Evolutionary conservation across 129 eudicot species (phyloP), one percentile per base, ranked within the genome.

Genomic region (Centaurea solstitialis): DNA sequence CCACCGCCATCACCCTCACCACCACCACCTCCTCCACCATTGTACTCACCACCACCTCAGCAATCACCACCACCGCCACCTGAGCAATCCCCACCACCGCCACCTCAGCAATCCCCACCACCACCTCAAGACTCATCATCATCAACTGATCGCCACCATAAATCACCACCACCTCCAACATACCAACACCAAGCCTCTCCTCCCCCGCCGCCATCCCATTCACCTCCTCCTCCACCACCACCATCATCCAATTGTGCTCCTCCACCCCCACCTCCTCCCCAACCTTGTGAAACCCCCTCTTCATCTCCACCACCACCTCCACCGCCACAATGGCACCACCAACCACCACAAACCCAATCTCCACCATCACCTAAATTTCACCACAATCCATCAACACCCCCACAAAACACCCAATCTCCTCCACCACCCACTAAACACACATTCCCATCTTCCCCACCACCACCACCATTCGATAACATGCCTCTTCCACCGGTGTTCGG

Each of bases 401-500:
- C 87, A 39, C 82, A 85, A 20, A 73, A 85, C 4, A 28, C 87
- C 24, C 90, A 77, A 33, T 13, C 84, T 12, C 85, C 84, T 10
- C 87, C 90, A 38, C 85, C 87, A 20, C 83, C 88, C 9, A 4
- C 33, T 17, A 75, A 35, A 26, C 77, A 77, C 15, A 26, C 39
- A 65, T 80, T 40, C 53, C 24, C 86, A 79, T 4, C 86, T 15
- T 65, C 85, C 6, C 81, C 87, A 33, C 82, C 90, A 41, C 85
- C 96, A 47, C 82, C 94, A 23, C 66, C 88, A 23, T 70, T 77
- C 61, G 82, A 74, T 20, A 76, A 88, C 85, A 68, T 84, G 23
- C 94, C 96, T 68, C 87, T 91, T 24, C 98, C 98, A 33, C 98
- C 98, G 15, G 78, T 91, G 33, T 15, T n/a, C 23, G 97, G 94